Base-by-base conservation (phyloP, 257 asterid species). In the Gynochthodes officinalis region DNA sequence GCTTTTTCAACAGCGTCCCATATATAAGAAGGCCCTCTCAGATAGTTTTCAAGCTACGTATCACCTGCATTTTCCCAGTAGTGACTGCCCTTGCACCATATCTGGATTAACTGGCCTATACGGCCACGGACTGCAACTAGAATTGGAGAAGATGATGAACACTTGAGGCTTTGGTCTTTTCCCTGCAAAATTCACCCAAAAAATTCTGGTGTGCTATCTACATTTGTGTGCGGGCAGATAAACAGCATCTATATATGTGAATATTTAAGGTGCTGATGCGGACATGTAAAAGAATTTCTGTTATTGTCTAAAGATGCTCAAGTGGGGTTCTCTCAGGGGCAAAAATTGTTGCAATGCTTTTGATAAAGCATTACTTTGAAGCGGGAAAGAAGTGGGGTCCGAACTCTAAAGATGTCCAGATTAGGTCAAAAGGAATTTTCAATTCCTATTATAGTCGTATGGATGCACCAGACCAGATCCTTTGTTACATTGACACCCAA, bases 351-450 rank as follows among this genome's bases (percentile, higher is more conserved):
- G 48, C 30, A 33, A 13, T n/a, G 28, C 67, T 30, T 62, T 62
- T 33, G 48, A 37, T 62, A 62, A 62, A 43, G 71, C 57, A 44
- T 7, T 44, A 42, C 57, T 66, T 43, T 28, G 71, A 27, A 23
- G 27, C 40, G 33, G 63, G 13, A 33, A 52, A 33, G 37, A 68
- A 50, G 62, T n/a, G 48, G 6, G n/a, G n/a, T n/a, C n/a, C n/a
- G n/a, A n/a, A n/a, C n/a, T 14, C 58, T 27, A 59, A 72, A 59
- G 75, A 62, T 59, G 14, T 30, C 14, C 27, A n/a, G 61, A 64
- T 64, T 42, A 3, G 70, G 11, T 64, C 54, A 64, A 27, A 40
- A 49, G 61, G 61, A 48, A 67, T 50, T 58, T 58, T 13, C 48
- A 42, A n/a, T n/a, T n/a, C n/a, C n/a, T n/a, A n/a, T n/a, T n/a